Base-by-base conservation (phyloP, 2,329 filamentous ascomycete genomes). In the Exserohilum rostratum region DNA sequence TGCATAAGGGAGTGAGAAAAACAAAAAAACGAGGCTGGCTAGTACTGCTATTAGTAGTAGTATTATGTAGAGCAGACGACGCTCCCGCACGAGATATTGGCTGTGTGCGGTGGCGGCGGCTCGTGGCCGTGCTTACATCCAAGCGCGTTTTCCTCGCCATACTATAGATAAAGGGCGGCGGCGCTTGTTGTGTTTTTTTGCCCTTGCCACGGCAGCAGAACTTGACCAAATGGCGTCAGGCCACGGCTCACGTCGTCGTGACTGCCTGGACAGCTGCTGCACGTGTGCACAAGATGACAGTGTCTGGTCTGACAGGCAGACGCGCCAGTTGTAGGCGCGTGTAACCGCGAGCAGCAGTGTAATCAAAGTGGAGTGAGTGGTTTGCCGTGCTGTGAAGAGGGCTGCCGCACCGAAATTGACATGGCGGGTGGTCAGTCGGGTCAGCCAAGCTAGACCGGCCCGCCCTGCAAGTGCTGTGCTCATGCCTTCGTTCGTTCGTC, bases 191-290 rank as follows among this genome's bases (percentile, higher is more conserved):
- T 46, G 33, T 22, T 48, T 45, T 51, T 51, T 27, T 43, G 25
- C 12, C 52, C 44, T 52, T 39, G 56, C 56, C 56, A 53, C 56
- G 25, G 48, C 39, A 46, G 29, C 40, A n/a, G 44, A 45, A 48
- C 27, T 22, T 30, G 31, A 45, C 17, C 46, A 49, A 17, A 53
- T 34, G 48, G 56, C 43, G 38, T 17, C 38, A 20, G 25, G n/a
- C 18, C 22, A 25, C n/a, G n/a, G n/a, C n/a, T n/a, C n/a, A n/a
- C n/a, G n/a, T n/a, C n/a, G n/a, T n/a, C n/a, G n/a, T n/a, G n/a
- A n/a, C n/a, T n/a, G n/a, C n/a, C n/a, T n/a, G n/a, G n/a, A n/a
- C n/a, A n/a, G n/a, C n/a, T n/a, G 15, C 25, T 2, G 25, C 39
- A 18, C 7, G 25, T 25, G 22, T 12, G 13, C n/a, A 12, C n/a